phyloP scores from a whole-genome alignment of 2,329 filamentous ascomycete species.

The Exophiala oligosperma region DNA sequence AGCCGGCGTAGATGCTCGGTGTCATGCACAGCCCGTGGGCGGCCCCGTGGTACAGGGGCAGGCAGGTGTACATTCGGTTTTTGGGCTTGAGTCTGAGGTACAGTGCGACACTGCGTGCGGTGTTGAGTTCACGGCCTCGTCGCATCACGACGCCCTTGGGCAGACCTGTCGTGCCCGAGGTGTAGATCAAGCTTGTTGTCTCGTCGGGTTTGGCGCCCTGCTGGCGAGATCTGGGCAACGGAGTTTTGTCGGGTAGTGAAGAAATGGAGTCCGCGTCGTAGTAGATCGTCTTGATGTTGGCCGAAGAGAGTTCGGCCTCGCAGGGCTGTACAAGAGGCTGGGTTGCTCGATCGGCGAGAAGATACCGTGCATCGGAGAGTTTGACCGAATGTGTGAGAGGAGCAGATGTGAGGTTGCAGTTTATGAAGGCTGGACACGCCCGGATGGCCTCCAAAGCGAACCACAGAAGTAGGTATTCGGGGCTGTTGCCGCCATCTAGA shows the following conservation, averaged over 20 bases:
- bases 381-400: slow-evolving; percentile 66
- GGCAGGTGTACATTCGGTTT: slow-evolving; percentile 73
- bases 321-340: slow-evolving; percentile 48
- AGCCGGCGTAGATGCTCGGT: slow-evolving; percentile 54
- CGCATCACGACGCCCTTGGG: slow-evolving; percentile 61
- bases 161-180: slow-evolving; percentile 72
- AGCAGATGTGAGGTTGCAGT: slow-evolving; percentile 61
- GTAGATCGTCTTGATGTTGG: slow-evolving; percentile 48
- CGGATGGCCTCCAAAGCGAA: slow-evolving; percentile 65
- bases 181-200: slow-evolving; percentile 70
- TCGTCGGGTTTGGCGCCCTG: slow-evolving; percentile 51
- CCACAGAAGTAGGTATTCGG: slow-evolving; percentile 67
- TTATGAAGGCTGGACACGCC: slow-evolving; percentile 69
- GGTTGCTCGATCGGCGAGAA: slow-evolving; percentile 61
- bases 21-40: slow-evolving; percentile 53
- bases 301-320: slow-evolving; percentile 57
- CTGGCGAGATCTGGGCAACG: slow-evolving; percentile 58
- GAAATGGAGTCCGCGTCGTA: slow-evolving; percentile 54
- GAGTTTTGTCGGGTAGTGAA: slow-evolving; percentile 47
- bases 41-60: slow-evolving; percentile 76
- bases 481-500: slow-evolving; percentile 66
- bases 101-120: slow-evolving; percentile 33
- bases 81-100: slow-evolving; percentile 33
- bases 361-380: slow-evolving; percentile 55
- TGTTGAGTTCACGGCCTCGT: slow-evolving; percentile 30